Evolutionary conservation across 306 rosid genomes (phyloP).

Genomic region (Cucumis cinereus): DNA sequence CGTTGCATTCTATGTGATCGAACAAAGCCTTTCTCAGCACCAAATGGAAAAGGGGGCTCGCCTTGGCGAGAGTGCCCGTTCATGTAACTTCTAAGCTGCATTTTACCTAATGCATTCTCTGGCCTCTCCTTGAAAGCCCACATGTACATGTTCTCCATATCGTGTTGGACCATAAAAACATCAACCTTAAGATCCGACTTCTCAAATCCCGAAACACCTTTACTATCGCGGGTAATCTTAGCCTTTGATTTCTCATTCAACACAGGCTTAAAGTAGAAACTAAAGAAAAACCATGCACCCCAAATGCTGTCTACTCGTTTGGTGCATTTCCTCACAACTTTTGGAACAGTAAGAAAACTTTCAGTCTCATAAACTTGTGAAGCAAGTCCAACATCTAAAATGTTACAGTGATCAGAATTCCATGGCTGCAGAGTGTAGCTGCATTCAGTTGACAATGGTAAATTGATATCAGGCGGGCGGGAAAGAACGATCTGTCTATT

Average conservation of each 20-base stretch:
- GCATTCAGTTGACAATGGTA: conserved; percentile 75
- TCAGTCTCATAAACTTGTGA: conserved; percentile 71
- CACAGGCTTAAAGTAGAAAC: conserved; percentile 76
- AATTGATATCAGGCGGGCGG: conserved; percentile 71
- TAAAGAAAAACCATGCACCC: conserved; percentile 99
- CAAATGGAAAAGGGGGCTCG: conserved; percentile 77
- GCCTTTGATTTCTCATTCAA: conserved; percentile 70
- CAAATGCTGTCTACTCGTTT: conserved; percentile 81
- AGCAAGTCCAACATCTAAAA: conserved; percentile 70
- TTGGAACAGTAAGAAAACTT: conserved; percentile 48
- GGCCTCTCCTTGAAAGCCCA: conserved; percentile 98
- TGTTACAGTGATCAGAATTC: conserved; percentile 61
- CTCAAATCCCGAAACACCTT: conserved; percentile 61
- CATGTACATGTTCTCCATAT: conserved; percentile 99
- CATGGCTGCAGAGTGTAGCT: conserved; percentile 64
- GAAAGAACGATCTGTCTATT: conserved; percentile 59
- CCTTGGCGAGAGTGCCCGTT: conserved; percentile 99
- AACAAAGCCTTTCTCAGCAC: conserved; percentile 73
- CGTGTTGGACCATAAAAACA: conserved; percentile 91
- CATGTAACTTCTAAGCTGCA: conserved; percentile 98
- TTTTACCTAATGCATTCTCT: conserved; percentile 85
- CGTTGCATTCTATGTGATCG: conserved; percentile 95
- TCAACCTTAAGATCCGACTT: conserved; percentile 85
- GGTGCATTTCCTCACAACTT: conserved; percentile 62
- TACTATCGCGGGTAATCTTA: conserved; percentile 53